These are phyloP conservation scores for Rhizophagus sp. DNA, from an alignment of 192 early-diverging fungal species.

Conservation along the genomic window DNA sequence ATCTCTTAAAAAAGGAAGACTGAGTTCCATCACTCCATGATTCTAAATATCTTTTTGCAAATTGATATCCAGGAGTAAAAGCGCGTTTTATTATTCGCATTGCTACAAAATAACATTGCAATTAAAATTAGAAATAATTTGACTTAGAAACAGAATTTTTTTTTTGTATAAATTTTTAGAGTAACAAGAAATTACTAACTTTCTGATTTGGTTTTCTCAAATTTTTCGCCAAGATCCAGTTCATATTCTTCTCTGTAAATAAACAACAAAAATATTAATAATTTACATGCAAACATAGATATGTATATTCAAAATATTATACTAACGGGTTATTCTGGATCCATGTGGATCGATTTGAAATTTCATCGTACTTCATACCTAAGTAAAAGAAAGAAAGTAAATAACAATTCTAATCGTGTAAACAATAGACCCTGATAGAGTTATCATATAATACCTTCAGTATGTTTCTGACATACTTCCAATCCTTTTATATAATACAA, in stretches of 20 bases:
- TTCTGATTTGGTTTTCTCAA: conserved; percentile 30
- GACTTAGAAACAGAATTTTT: too few species aligned
- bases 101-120: conserved; percentile 20
- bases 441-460: conserved; percentile 27
- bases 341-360: neutral
- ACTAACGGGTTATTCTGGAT: neutral
- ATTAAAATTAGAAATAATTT: neutral
- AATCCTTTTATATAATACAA: conserved; percentile 32
- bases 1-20: conserved; percentile 40
- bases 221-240: conserved; percentile 38
- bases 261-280: neutral
- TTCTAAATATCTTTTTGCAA: conserved; percentile 37
- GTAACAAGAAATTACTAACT: conserved; percentile 20
- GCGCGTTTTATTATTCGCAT: conserved; percentile 31
- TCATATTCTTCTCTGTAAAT: conserved; percentile 32
- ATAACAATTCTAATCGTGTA: neutral
- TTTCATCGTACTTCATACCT: conserved; percentile 30
- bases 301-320: neutral
- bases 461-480: conserved; percentile 31
- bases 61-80: conserved; percentile 37
- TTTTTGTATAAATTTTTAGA: neutral
- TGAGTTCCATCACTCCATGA: conserved; percentile 49
- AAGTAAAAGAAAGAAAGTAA: neutral
- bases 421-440: neutral
- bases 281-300: neutral